phyloP scores from a whole-genome alignment of 371 early-diverging fungal species.

The Mucor irregularis region DNA sequence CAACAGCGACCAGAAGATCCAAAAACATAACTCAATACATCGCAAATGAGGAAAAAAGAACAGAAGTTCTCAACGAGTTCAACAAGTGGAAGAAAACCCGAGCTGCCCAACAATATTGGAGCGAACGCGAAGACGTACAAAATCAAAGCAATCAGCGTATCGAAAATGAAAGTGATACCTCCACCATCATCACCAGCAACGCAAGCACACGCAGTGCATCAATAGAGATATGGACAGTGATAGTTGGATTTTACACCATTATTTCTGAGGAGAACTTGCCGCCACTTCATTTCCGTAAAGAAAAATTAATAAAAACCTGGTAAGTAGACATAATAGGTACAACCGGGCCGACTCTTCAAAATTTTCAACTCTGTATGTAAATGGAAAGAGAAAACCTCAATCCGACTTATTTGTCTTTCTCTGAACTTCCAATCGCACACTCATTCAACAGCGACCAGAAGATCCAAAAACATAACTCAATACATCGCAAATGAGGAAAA shows the following conservation, averaged over 20 bases:
- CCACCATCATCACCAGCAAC: neutral
- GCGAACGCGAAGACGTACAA: constrained; percentile 1
- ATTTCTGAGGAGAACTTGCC: too few relatives aligned
- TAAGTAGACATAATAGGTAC: too few relatives aligned
- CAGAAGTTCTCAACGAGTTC: neutral
- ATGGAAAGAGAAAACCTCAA: too few relatives aligned
- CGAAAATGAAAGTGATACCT: neutral
- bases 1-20: neutral
- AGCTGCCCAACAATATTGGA: neutral
- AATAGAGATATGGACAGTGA: too few relatives aligned
- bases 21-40: neutral
- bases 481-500: neutral
- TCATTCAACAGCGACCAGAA: neutral
- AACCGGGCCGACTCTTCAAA: too few relatives aligned
- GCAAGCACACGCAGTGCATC: neutral
- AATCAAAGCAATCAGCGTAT: neutral
- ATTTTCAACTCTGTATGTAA: too few relatives aligned
- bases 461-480: neutral
- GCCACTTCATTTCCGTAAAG: too few relatives aligned
- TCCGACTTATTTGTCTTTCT: constrained; percentile 4
- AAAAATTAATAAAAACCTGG: too few relatives aligned
- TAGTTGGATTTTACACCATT: too few relatives aligned
- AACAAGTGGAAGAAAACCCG: constrained; percentile 5
- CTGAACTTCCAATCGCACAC: neutral
- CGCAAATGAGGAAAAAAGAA: neutral